These are phyloP conservation scores for Sporisorium sorghi DNA, from an alignment of 1,284 basidiomycete genomes.

Conservation along the genomic window DNA sequence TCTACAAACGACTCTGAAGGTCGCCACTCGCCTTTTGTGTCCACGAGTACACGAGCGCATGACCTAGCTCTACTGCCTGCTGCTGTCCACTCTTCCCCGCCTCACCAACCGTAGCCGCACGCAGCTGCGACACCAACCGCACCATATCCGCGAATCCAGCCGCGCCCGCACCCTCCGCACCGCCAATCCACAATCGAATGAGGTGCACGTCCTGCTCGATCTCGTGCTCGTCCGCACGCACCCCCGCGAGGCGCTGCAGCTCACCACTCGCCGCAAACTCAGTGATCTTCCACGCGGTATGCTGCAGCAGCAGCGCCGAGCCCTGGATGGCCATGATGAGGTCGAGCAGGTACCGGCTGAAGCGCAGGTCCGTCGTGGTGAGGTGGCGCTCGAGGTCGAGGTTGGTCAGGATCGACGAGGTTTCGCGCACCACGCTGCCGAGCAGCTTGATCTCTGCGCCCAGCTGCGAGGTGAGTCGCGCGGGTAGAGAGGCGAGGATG, in stretches of 20 bases:
- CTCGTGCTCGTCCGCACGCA: constrained; percentile 8
- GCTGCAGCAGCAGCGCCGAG: constrained; percentile 45
- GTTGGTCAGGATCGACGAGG: constrained; percentile 5
- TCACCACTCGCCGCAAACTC: constrained; percentile 4
- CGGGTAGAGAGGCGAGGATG: constrained; percentile 25
- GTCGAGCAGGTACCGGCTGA: constrained; percentile 46
- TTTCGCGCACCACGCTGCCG: constrained; percentile 7
- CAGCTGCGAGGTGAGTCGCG: neutral
- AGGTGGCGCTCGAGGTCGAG: constrained; percentile 31
- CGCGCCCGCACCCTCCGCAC: constrained; percentile 9
- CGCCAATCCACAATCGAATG: constrained; percentile 41
- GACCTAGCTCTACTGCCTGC: constrained; percentile 28
- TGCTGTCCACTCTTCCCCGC: neutral
- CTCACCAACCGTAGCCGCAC: constrained; percentile 12
- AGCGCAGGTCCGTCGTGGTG: constrained; percentile 33
- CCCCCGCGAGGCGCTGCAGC: constrained; percentile 29
- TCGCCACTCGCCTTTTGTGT: constrained; percentile 1
- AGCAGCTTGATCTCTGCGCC: constrained; percentile 24
- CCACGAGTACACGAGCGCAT: constrained; percentile 40
- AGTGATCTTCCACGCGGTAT: constrained; percentile 35
- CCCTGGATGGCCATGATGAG: constrained; percentile 41
- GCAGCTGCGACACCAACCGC: constrained; percentile 28
- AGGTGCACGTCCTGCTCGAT: constrained; percentile 31
- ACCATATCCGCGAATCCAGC: constrained; percentile 38
- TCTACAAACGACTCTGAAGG: constrained; percentile 25